phyloP scores from a whole-genome alignment of 1,139 yeast species.

The Pichia sp. region DNA sequence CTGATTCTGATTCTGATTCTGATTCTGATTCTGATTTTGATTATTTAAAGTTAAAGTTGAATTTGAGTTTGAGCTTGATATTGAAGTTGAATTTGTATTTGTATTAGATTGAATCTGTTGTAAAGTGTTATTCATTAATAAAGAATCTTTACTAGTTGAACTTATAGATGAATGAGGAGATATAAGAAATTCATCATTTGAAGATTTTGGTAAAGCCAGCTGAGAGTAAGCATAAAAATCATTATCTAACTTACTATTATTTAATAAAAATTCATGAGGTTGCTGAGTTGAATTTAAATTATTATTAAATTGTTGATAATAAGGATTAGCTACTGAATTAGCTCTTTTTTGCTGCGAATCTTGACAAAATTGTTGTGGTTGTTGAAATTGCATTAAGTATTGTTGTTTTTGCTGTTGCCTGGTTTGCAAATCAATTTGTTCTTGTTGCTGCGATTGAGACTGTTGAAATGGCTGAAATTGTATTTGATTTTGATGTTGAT shows the following conservation, averaged over 20 bases:
- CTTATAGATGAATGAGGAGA: constrained; percentile 28
- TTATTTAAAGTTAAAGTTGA: neutral
- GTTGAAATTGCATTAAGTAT: constrained; percentile 8
- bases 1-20: too few relatives aligned
- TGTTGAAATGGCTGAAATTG: constrained; percentile 15
- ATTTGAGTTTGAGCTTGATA: constrained; percentile 8
- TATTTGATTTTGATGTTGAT: constrained; percentile 4
- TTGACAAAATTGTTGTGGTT: constrained; percentile 7
- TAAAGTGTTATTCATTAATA: constrained; percentile 11
- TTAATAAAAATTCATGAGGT: neutral
- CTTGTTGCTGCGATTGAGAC: constrained; percentile 14
- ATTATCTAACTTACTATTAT: neutral
- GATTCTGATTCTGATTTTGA: too few relatives aligned
- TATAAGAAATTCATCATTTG: constrained; percentile 14
- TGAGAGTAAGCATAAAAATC: constrained; percentile 17
- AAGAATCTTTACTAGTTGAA: constrained; percentile 23
- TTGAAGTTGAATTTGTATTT: too few relatives aligned
- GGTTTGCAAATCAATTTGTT: constrained; percentile 10
- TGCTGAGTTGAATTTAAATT: neutral
- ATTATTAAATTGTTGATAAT: neutral
- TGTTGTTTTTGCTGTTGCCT: constrained; percentile 14
- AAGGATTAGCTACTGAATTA: neutral
- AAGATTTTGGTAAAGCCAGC: constrained; percentile 9
- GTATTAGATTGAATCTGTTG: constrained; percentile 4
- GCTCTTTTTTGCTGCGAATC: constrained; percentile 4